phyloP scores from a whole-genome alignment of 345 rosid genomes.

The Aethionema arabicum region DNA sequence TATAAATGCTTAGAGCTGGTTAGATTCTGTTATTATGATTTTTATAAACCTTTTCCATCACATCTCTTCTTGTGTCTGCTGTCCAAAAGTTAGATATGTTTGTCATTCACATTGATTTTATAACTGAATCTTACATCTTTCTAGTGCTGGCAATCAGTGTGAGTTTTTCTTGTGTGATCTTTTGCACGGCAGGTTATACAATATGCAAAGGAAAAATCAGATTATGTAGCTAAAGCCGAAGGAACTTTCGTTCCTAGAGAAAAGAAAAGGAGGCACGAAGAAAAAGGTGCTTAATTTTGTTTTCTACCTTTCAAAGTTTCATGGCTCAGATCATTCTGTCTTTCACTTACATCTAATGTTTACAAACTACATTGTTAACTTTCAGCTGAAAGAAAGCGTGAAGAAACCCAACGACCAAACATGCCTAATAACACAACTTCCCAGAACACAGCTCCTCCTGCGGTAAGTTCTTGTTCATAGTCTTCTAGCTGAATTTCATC shows the following conservation, averaged over 20 bases:
- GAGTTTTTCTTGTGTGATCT: constrained; percentile 16
- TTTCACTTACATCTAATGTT: constrained; percentile 1
- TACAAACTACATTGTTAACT: constrained; percentile 5
- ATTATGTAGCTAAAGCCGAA: constrained; percentile 80
- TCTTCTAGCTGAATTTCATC: background rate
- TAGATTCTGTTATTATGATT: constrained; percentile 9
- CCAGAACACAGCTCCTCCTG: constrained; percentile 52
- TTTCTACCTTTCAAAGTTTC: background rate
- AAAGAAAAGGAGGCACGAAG: constrained; percentile 95
- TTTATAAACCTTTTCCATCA: background rate
- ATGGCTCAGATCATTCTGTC: background rate
- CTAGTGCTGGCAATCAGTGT: background rate
- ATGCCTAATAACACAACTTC: constrained; percentile 56
- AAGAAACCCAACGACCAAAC: constrained; percentile 61
- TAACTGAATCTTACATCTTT: constrained; percentile 2
- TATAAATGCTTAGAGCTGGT: background rate
- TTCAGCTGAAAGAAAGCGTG: constrained; percentile 83
- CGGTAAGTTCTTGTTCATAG: constrained; percentile 48
- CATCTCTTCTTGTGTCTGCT: background rate
- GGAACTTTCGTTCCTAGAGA: constrained; percentile 78
- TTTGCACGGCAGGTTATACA: constrained; percentile 71
- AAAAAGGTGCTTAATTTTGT: constrained; percentile 52
- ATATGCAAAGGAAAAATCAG: constrained; percentile 85
- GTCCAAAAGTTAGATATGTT: background rate
- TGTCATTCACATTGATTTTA: background rate